Conservation (phyloP, 495 filamentous ascomycete species). For the Xylona heveae region DNA sequence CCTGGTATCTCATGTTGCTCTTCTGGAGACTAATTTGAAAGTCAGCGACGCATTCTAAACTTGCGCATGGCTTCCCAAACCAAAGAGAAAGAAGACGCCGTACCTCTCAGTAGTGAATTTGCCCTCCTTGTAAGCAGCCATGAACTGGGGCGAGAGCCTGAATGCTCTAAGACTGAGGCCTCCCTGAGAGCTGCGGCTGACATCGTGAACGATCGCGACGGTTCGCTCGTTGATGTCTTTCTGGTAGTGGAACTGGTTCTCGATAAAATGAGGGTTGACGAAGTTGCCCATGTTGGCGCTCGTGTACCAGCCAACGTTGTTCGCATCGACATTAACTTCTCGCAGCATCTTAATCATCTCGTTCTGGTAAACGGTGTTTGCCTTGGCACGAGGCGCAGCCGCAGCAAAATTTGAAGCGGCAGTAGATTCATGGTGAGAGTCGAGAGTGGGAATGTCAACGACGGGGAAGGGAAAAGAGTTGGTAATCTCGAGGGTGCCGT, state of each 20-base stretch:
- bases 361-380: constrained; percentile 71
- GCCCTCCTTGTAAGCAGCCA: constrained; percentile 80
- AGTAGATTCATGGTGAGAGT: constrained; percentile 58
- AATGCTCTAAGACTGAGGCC: constrained; percentile 79
- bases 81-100: constrained; percentile 9
- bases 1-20: constrained; percentile 76
- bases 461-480: constrained; percentile 91
- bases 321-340: constrained; percentile 96
- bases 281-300: constrained; percentile 99
- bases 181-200: constrained; percentile 81
- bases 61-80: background rate
- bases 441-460: constrained; percentile 44
- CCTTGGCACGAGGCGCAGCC: constrained; percentile 76
- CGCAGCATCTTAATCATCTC: constrained; percentile 94
- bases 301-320: constrained; percentile 96
- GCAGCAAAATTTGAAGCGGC: constrained; percentile 56
- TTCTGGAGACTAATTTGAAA: constrained; percentile 50
- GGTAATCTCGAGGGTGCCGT: constrained; percentile 68
- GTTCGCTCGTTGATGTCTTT: constrained; percentile 80
- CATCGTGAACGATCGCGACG: constrained; percentile 87
- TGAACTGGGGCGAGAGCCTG: constrained; percentile 70
- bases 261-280: constrained; percentile 79
- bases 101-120: constrained; percentile 95
- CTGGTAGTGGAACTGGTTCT: constrained; percentile 96
- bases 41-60: too few species aligned